Evolutionary conservation across 2,329 filamentous ascomycete species (phyloP).

Genomic region (Pseudocercospora musae): DNA sequence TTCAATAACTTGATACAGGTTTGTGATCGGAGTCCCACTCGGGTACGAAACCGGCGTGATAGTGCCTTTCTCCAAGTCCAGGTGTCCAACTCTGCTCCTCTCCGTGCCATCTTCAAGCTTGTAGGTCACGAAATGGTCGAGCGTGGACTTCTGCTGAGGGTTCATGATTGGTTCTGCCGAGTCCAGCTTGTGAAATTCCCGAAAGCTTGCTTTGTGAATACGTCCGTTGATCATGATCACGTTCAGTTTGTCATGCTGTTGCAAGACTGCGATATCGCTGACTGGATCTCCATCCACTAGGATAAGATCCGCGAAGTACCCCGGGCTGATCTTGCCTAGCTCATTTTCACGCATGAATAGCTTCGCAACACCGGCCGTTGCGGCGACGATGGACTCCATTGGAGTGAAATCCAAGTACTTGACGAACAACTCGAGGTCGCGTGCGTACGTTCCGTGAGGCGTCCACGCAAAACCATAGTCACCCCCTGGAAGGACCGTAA

Average conservation of each 20-base stretch:
- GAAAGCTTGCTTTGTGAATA: constrained; percentile 41
- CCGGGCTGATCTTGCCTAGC: constrained; percentile 48
- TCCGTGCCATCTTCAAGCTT: constrained; percentile 1
- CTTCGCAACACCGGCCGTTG: constrained; percentile 50
- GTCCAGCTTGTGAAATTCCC: constrained; percentile 17
- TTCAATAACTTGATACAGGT: constrained; percentile 54
- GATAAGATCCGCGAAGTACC: constrained; percentile 49
- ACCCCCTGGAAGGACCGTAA: constrained; percentile 45
- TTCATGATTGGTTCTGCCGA: neutral
- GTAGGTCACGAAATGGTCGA: constrained; percentile 4
- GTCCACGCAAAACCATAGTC: constrained; percentile 51
- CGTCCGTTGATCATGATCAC: constrained; percentile 50
- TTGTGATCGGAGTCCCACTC: constrained; percentile 47
- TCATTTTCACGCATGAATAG: constrained; percentile 46
- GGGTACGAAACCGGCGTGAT: constrained; percentile 47
- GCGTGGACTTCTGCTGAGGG: neutral
- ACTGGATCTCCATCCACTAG: constrained; percentile 51
- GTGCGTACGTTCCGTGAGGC: constrained; percentile 48
- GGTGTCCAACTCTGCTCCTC: neutral
- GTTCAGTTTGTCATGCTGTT: constrained; percentile 44
- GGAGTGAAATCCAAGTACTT: constrained; percentile 46
- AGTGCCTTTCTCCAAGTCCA: constrained; percentile 24
- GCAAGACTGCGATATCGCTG: constrained; percentile 50
- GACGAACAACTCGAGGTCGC: constrained; percentile 45
- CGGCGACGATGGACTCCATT: constrained; percentile 45